phyloP scores from a whole-genome alignment of 1,139 yeast genomes.

The Pneumocystis jirovecii region DNA sequence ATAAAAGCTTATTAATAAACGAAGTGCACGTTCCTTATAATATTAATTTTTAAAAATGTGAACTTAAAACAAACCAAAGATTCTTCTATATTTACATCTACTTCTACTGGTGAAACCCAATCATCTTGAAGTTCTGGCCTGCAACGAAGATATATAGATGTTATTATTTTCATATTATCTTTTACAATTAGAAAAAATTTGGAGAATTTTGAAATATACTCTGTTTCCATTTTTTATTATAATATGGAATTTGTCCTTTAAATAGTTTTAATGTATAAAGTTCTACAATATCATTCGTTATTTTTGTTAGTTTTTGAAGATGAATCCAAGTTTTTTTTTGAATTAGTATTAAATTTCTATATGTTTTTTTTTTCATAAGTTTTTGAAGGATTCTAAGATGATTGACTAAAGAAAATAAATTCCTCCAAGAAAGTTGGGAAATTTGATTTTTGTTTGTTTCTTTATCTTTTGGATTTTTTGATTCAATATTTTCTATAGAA shows the following conservation, averaged over 20 bases:
- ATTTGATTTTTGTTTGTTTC: not conserved
- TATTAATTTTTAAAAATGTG: not conserved
- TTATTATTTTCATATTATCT: constrained; percentile 75
- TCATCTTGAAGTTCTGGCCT: constrained; percentile 60
- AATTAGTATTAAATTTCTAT: constrained; percentile 28
- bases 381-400: constrained; percentile 24
- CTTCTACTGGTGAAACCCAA: constrained; percentile 80
- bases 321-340: constrained; percentile 28
- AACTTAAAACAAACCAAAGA: constrained; percentile 26
- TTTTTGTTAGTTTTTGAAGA: constrained; percentile 22
- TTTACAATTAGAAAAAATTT: not conserved
- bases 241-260: constrained; percentile 73
- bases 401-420: constrained; percentile 24
- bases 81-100: constrained; percentile 58
- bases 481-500: not conserved
- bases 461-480: not conserved
- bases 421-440: constrained; percentile 19
- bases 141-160: constrained; percentile 68
- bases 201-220: constrained; percentile 20
- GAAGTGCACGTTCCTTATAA: not conserved
- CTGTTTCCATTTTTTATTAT: constrained; percentile 88
- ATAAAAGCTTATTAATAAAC: not conserved
- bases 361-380: constrained; percentile 26
- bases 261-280: constrained; percentile 56
- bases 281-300: constrained; percentile 51